Evolutionary conservation across 2,329 filamentous ascomycete species (phyloP), one percentile per base, ranked within the genome.

Genomic region (Colletotrichum filicis): DNA sequence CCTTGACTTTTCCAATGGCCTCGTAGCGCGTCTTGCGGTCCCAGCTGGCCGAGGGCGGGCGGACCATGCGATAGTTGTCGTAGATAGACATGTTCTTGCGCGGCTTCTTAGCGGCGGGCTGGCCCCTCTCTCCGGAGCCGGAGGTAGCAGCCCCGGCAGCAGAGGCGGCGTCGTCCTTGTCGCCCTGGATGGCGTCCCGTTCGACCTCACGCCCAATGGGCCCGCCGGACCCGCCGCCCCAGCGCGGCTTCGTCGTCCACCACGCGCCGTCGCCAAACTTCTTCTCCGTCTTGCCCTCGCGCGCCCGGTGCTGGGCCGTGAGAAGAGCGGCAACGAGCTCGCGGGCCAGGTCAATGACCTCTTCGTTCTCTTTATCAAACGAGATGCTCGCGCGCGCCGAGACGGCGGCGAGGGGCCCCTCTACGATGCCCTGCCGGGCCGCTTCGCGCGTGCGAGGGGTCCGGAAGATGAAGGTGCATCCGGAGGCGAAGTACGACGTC

Each of bases 21-120:
- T 84, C 80, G 78, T 92, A 92, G 42, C 85, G 83, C 35, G 87
- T 86, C 80, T 91, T 91, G 71, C 83, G 85, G 77, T 92, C 91
- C 91, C 91, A 92, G 26, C 85, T 87, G 7, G 85, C 82, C 11
- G 87, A 81, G 0, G 91, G 90, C 9, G 87, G 88, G 2, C 89
- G 85, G 57, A 92, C 84, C 85, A 90, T 91, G 69, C 91, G 87
- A 80, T 92, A 92, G 76, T 86, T 89, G 78, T 92, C 90, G 78
- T 92, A 92, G 59, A 91, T 85, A 74, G 85, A 86, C 79, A 89
- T 81, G 64, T 85, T 89, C 79, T 88, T 90, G 72, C 88, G 86
- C 49, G 86, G 80, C 74, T 86, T 89, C 79, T 89, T 89, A 46
- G 77, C 79, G 3, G 79, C 75, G 4, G 81, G 82, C 65, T 73